phyloP scores from a whole-genome alignment of 108 stramenopile genomes.

The Stephanodiscus triporus region DNA sequence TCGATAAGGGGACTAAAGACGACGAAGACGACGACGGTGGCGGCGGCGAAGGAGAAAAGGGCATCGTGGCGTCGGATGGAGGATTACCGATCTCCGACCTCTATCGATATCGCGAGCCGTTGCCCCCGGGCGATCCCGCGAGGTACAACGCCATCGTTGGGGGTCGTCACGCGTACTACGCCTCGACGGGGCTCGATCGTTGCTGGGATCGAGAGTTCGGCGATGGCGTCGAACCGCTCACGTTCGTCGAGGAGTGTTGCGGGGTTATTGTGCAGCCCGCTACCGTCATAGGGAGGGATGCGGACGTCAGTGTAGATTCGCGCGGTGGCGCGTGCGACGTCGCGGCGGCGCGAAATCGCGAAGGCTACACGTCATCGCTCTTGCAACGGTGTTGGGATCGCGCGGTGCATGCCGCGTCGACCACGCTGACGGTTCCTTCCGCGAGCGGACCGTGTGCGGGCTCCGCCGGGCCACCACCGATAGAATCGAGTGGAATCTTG shows the following conservation, averaged over 20 bases:
- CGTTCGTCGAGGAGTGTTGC: slow-evolving; percentile 22
- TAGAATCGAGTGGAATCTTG: neutral
- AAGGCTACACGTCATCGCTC: neutral
- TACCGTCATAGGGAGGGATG: no score
- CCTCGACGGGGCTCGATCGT: slow-evolving; percentile 13
- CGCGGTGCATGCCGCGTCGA: slow-evolving; percentile 36
- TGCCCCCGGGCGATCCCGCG: slow-evolving; percentile 16
- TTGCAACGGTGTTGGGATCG: slow-evolving; percentile 42
- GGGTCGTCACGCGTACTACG: neutral
- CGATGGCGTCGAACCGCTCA: slow-evolving; percentile 27
- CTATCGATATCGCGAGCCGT: neutral
- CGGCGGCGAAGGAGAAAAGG: no score
- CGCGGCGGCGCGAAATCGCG: neutral
- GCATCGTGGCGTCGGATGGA: no score
- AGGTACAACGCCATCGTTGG: slow-evolving; percentile 14
- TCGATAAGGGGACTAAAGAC: neutral
- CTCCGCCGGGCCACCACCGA: no score
- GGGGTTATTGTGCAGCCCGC: no score
- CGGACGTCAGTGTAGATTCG: no score
- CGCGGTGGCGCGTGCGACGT: no score
- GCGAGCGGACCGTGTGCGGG: neutral
- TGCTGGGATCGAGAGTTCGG: slow-evolving; percentile 33
- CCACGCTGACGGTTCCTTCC: slow-evolving; percentile 3
- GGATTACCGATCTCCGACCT: no score
- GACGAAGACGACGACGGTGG: no score